Evolutionary conservation across 352 stramenopile genomes (phyloP).

Genomic region (Pythium rishiriense): DNA sequence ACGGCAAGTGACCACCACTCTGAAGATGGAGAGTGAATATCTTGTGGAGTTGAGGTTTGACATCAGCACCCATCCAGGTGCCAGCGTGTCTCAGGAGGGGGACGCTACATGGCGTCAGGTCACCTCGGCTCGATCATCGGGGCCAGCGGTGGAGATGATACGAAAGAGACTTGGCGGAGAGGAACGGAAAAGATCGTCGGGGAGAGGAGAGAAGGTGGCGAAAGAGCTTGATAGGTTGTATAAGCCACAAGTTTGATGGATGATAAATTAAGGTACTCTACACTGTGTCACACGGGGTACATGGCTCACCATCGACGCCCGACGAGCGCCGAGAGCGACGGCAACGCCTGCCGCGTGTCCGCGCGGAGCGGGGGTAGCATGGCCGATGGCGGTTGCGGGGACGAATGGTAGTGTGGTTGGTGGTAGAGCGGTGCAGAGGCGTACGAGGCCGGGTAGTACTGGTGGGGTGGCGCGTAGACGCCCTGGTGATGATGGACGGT

Average conservation of each 20-base stretch:
- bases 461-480: not conserved
- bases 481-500: constrained; percentile 5
- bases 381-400: not conserved
- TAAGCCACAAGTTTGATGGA: not conserved
- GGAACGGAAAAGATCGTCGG: not conserved
- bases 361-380: constrained; percentile 24
- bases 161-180: not conserved
- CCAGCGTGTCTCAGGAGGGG: not conserved
- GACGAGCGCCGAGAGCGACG: constrained; percentile 23
- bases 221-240: not conserved
- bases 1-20: not conserved
- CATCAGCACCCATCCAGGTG: constrained; percentile 1
- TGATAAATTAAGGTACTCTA: constrained; percentile 25
- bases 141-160: not conserved
- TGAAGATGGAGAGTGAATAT: not conserved
- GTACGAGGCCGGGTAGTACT: constrained; percentile 11
- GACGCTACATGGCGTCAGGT: not conserved
- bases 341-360: constrained; percentile 16
- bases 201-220: not conserved
- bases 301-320: constrained; percentile 19
- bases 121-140: not conserved
- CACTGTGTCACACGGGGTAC: constrained; percentile 1
- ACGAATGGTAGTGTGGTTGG: not conserved
- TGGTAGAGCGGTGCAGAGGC: constrained; percentile 5
- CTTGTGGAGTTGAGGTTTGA: not conserved